phyloP scores from a whole-genome alignment of 352 stramenopile genomes.

The Pythium brassicae region DNA sequence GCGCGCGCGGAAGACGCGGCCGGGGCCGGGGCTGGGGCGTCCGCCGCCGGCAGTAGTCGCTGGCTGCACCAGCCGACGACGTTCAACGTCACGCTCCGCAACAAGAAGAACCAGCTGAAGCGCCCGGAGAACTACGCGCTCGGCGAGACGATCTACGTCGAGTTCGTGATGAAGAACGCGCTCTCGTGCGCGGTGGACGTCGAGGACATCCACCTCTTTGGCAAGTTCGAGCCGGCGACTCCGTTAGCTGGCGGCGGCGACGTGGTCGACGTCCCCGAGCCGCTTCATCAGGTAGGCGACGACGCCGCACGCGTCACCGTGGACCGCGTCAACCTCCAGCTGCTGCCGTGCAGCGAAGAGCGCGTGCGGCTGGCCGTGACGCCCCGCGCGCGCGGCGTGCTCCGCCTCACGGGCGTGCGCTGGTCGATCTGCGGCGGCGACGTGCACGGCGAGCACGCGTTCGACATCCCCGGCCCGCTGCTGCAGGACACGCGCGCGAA shows the following conservation, averaged over 20 bases:
- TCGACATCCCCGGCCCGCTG: constrained; percentile 74
- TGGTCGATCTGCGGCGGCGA: constrained; percentile 83
- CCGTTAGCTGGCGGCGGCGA: constrained; percentile 7
- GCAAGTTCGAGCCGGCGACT: constrained; percentile 47
- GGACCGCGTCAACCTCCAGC: constrained; percentile 67
- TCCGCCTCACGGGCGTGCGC: constrained; percentile 64
- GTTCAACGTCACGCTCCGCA: constrained; percentile 51
- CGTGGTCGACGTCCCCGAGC: constrained; percentile 46
- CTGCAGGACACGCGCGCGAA: constrained; percentile 77
- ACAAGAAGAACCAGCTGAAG: constrained; percentile 35
- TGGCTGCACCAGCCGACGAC: constrained; percentile 50
- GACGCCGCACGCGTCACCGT: constrained; percentile 38
- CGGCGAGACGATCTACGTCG: constrained; percentile 77
- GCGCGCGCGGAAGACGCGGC: constrained; percentile 12
- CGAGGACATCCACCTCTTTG: constrained; percentile 75
- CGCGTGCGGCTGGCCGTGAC: constrained; percentile 64
- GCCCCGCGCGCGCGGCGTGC: constrained; percentile 47
- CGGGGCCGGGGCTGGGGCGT: too few species aligned
- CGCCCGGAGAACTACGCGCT: constrained; percentile 62
- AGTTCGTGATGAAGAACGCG: constrained; percentile 87
- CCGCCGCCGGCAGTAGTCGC: constrained; percentile 13
- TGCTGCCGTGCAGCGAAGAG: constrained; percentile 74
- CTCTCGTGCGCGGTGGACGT: constrained; percentile 81
- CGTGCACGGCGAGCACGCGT: constrained; percentile 76
- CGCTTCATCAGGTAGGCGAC: not conserved